Conservation (phyloP, 225 moss, liverwort and hornwort genomes). For the Polytrichum formosum region DNA sequence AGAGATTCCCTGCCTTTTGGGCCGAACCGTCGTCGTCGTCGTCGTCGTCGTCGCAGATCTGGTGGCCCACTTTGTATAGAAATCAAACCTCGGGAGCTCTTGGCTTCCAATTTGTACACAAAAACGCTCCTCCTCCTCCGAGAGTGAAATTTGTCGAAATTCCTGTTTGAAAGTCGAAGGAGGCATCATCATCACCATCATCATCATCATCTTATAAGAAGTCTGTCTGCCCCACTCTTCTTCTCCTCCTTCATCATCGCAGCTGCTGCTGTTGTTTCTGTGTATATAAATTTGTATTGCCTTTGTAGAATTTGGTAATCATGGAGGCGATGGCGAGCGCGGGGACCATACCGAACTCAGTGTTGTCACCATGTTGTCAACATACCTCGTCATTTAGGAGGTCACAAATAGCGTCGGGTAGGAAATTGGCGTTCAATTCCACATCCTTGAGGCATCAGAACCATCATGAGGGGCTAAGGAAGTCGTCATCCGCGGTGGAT, state of each 20-base stretch:
- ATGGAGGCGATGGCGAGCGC: constrained; percentile 96
- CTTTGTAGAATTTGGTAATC: constrained; percentile 5
- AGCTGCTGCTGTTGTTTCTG: not conserved
- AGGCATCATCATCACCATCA: not conserved
- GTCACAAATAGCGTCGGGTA: constrained; percentile 54
- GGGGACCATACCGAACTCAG: constrained; percentile 57
- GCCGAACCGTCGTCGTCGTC: no score
- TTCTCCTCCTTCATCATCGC: no score
- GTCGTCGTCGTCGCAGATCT: no score
- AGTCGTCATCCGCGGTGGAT: constrained; percentile 45
- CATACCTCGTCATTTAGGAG: constrained; percentile 42
- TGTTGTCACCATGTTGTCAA: constrained; percentile 48
- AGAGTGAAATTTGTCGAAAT: constrained; percentile 40
- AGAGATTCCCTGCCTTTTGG: no score
- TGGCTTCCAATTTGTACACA: no score
- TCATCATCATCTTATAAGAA: not conserved
- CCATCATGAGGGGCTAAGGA: constrained; percentile 68
- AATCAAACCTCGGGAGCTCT: no score
- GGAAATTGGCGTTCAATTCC: constrained; percentile 36
- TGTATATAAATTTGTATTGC: not conserved
- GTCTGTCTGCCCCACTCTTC: no score
- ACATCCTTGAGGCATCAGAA: constrained; percentile 32
- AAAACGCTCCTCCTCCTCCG: no score
- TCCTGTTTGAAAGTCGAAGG: constrained; percentile 11
- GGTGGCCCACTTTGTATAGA: no score